These are phyloP conservation scores for Saxispiralis lemnorum DNA, from an alignment of 495 filamentous ascomycete genomes.

Conservation along the genomic window DNA sequence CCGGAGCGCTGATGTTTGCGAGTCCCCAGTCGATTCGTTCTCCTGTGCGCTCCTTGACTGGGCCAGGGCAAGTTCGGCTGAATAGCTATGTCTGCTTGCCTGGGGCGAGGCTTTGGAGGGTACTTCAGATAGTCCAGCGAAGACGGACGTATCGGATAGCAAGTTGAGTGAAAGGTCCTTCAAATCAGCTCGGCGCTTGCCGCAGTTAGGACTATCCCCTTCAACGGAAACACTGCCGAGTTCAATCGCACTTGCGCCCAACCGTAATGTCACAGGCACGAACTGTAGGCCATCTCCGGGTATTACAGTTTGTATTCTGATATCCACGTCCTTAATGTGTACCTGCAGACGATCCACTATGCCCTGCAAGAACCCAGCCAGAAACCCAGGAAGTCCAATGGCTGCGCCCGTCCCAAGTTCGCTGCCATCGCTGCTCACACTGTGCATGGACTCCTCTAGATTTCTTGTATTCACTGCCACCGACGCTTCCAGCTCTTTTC, in stretches of 20 bases:
- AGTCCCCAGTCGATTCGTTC: background rate
- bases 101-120: background rate
- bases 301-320: slow-evolving; percentile 45
- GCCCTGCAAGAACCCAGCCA: slow-evolving; percentile 68
- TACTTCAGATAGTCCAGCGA: slow-evolving; percentile 5
- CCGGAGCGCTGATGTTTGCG: background rate
- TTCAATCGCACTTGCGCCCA: slow-evolving; percentile 46
- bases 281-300: background rate
- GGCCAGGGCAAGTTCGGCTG: background rate
- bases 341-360: slow-evolving; percentile 65
- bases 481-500: slow-evolving; percentile 57
- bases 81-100: background rate
- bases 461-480: slow-evolving; percentile 51
- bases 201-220: background rate
- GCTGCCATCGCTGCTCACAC: slow-evolving; percentile 32
- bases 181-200: slow-evolving; percentile 6
- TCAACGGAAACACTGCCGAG: slow-evolving; percentile 44
- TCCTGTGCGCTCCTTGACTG: background rate
- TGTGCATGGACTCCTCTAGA: slow-evolving; percentile 30
- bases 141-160: slow-evolving; percentile 6
- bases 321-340: slow-evolving; percentile 38
- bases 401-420: slow-evolving; percentile 60
- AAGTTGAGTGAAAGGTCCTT: slow-evolving; percentile 8
- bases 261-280: slow-evolving; percentile 4
- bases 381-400: slow-evolving; percentile 59